Percentiles rank a stretch among this genome's conserved stretches.
phyloP scores from a whole-genome alignment of 2,329 filamentous ascomycete genomes.

The Microdochium bolleyi region DNA sequence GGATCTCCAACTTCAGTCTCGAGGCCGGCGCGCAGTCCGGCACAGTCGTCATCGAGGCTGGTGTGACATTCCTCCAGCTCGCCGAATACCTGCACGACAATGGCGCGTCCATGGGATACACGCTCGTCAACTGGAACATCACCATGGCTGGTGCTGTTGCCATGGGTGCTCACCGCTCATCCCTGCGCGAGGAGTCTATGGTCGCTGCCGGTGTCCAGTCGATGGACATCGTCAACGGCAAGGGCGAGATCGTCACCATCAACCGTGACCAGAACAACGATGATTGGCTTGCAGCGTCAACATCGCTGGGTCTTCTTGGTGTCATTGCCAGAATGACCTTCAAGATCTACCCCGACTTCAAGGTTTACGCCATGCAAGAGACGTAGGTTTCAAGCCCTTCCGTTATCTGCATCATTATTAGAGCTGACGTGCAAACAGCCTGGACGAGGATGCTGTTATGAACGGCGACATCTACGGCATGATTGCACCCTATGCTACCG shows the following conservation, averaged over 20 bases:
- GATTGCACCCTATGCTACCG: conserved; percentile 41
- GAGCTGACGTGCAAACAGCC: conserved; percentile 15
- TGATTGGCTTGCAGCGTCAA: conserved; percentile 43
- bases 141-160: conserved; percentile 40
- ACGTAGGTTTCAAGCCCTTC: conserved; percentile 24
- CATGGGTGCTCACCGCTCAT: conserved; percentile 43
- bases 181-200: conserved; percentile 38
- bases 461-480: conserved; percentile 40
- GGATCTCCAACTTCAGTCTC: conserved; percentile 35
- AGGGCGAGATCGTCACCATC: conserved; percentile 31
- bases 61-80: conserved; percentile 43
- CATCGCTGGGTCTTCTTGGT: conserved; percentile 38
- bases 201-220: conserved; percentile 39
- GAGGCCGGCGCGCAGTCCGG: conserved; percentile 25
- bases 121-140: conserved; percentile 46
- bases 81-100: conserved; percentile 39
- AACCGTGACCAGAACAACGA: conserved; percentile 32
- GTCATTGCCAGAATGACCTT: conserved; percentile 40
- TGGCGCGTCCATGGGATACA: conserved; percentile 38
- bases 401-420: not conserved
- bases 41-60: conserved; percentile 39
- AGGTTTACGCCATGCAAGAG: conserved; percentile 40
- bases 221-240: conserved; percentile 40
- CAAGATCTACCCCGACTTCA: conserved; percentile 40
- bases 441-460: conserved; percentile 37